phyloP scores from a whole-genome alignment of 2,329 filamentous ascomycete genomes.

The Bipolaris gigantea region DNA sequence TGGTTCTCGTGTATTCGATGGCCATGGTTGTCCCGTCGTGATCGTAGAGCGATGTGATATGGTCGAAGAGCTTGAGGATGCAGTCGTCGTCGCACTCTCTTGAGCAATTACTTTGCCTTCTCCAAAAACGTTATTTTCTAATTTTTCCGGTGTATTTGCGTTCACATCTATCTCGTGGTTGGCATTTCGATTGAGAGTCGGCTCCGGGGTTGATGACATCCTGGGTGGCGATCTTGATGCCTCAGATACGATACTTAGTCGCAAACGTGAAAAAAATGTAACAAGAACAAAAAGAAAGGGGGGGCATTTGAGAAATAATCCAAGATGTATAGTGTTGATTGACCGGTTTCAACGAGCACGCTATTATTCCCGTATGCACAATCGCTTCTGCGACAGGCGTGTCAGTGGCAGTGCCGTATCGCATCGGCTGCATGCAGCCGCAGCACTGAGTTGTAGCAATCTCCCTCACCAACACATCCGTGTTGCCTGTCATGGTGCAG shows the following conservation, averaged over 20 bases:
- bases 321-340: background rate
- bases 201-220: background rate
- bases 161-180: background rate
- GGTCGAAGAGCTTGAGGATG: conserved; percentile 29
- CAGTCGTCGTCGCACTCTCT: conserved; percentile 27
- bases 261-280: background rate
- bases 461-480: background rate
- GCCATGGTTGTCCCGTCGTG: conserved; percentile 1
- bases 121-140: conserved; percentile 12
- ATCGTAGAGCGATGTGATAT: conserved; percentile 21
- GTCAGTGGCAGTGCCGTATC: conserved; percentile 4
- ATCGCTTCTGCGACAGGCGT: background rate
- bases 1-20: conserved; percentile 3
- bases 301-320: background rate
- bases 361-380: conserved; percentile 3
- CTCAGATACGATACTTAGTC: background rate
- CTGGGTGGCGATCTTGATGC: conserved; percentile 2
- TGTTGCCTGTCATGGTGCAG: background rate
- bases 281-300: background rate
- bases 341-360: background rate
- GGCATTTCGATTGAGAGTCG: background rate
- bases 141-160: background rate
- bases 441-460: background rate
- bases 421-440: conserved; percentile 9
- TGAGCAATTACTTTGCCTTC: background rate